Base-by-base conservation (phyloP, 345 rosid genomes). In the Rubroshorea leprosula region DNA sequence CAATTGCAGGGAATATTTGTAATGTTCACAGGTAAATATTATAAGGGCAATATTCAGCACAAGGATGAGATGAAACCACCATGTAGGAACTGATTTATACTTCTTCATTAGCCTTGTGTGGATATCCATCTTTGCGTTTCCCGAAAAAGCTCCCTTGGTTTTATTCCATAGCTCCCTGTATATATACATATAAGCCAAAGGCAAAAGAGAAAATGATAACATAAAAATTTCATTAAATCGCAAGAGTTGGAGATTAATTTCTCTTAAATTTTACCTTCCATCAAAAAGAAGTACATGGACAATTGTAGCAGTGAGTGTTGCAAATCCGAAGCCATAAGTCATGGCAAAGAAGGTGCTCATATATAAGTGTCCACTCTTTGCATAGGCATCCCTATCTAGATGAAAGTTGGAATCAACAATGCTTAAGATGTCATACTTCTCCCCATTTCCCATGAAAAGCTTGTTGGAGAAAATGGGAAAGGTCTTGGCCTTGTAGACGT, bases 81-180 rank as follows among this genome's bases (percentile, higher is more conserved):
- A 85, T 18, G 71, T 45, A 0, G 96, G 94, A 38, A 87, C 97
- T 8, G 65, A 51, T 43, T 63, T 77, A 58, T 90, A 90, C 44
- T 68, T 80, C 85, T 69, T 72, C 97, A 90, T 90, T 24, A 90
- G 85, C 68, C 67, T 83, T 17, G 93, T 83, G 65, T 90, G 97
- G 55, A 90, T 67, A 61, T 90, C 96, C 61, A 78, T 74, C 58
- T 74, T 83, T 44, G 63, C 79, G 9, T 55, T 57, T 65, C 74
- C 83, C 29, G 58, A 64, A 45, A 85, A 83, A 8, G 85, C 93
- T 10, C 68, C 69, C 60, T 54, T 78, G 44, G 76, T 74, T 66
- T 78, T 83, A 45, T 56, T 79, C 90, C 85, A 80, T n/a, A 85
- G 26, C 22, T 86, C 89, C 51, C 96, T 89, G 73, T 63, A 18